Evolutionary conservation across 345 rosid species (phyloP), one percentile per base, ranked within the genome.

Genomic region (Citrus medica): DNA sequence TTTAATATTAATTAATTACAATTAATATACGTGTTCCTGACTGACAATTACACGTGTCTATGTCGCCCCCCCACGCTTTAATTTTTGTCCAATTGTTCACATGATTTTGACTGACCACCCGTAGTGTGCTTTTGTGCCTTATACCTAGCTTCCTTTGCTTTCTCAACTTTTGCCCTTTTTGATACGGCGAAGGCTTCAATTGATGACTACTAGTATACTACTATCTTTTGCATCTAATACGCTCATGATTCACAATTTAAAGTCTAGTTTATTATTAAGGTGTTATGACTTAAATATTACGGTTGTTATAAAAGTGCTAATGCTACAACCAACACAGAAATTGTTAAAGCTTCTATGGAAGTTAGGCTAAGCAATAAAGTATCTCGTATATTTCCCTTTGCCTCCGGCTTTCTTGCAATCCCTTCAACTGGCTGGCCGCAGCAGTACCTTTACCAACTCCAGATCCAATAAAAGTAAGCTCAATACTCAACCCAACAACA

Each of bases 91-190:
- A 74, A 80, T 64, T 63, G 65, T 61, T 76, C 22, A 59, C 46
- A 40, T 75, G 76, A 80, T 78, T 78, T 85, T 85, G 78, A 79
- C 70, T 72, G 76, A 53, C 76, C 76, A 75, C 76, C 63, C 24
- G 21, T 70, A 12, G 17, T 42, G 35, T 42, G 69, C 62, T 40
- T 46, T 46, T 65, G 42, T 80, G 65, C 66, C 75, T 80, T 13
- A 46, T 46, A 13, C 17, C 8, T 53, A 5, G 22, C n/a, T 30
- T 33, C 37, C 77, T 55, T 64, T 62, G 64, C 5, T 48, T 74
- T 60, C 9, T 17, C 8, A 46, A 13, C 1, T 12, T 25, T 69
- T 38, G 69, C 33, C 27, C 30, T 4, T 16, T 30, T 60, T 33
- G 53, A 67, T 61, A 21, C 9, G 32, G 53, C 14, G 63, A 40